A percentile compares a stretch with the other conserved stretches of the same genome.
Evolutionary conservation across 2,329 filamentous ascomycete species (phyloP).

Genomic region (Monilinia polystroma): DNA sequence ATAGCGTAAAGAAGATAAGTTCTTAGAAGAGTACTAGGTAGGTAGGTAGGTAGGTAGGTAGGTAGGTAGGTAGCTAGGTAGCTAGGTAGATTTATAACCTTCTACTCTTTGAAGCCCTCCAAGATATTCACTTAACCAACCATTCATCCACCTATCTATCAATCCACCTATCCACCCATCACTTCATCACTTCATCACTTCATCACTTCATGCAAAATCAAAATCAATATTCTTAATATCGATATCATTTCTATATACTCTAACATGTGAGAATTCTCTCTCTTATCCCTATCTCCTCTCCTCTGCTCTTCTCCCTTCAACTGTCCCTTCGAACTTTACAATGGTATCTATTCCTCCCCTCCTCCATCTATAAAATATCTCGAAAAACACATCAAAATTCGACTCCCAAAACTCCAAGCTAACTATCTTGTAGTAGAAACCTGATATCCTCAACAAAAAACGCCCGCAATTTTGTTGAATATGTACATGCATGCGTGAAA

Average conservation of each 20-base stretch:
- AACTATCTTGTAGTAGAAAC: not conserved
- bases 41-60: too few species aligned
- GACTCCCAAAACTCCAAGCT: not conserved
- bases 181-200: not conserved
- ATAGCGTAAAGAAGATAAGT: too few species aligned
- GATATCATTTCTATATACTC: not conserved
- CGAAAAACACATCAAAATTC: not conserved
- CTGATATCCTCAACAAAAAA: not conserved
- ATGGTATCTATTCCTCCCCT: not conserved
- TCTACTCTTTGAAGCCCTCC: too few species aligned
- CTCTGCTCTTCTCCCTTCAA: not conserved
- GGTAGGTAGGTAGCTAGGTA: too few species aligned
- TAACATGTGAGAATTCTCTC: not conserved
- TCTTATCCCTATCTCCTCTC: not conserved
- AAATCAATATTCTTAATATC: not conserved
- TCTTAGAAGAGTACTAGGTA: too few species aligned
- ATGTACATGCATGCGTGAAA: slow-evolving; percentile 17
- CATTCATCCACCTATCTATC: too few species aligned
- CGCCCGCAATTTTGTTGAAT: not conserved
- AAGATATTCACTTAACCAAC: too few species aligned
- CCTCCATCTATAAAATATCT: not conserved
- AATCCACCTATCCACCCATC: not conserved
- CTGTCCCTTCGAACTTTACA: too few species aligned
- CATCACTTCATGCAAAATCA: not conserved
- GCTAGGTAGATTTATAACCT: too few species aligned